phyloP scores from a whole-genome alignment of 352 stramenopile genomes.

The Phytophthora melonis region DNA sequence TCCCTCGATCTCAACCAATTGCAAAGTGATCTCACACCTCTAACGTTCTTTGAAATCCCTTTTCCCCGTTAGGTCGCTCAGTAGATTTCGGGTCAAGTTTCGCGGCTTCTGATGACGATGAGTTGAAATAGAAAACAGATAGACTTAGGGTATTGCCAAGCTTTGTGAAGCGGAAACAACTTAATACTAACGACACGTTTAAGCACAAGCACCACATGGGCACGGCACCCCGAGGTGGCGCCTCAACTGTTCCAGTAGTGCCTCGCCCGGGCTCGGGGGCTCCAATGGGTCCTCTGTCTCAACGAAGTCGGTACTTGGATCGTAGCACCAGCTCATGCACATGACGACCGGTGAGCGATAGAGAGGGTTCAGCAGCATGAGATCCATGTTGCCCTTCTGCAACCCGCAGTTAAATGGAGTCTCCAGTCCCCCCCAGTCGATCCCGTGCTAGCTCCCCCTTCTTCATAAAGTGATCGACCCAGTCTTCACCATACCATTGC shows the following conservation, averaged over 20 bases:
- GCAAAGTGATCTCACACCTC: no score
- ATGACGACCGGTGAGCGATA: conserved; percentile 21
- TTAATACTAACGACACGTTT: no score
- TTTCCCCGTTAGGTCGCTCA: no score
- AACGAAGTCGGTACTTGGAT: conserved; percentile 21
- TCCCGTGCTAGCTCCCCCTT: conserved; percentile 12
- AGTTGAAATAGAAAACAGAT: no score
- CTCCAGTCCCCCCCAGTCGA: conserved; percentile 2
- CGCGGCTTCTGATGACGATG: no score
- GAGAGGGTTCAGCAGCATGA: conserved; percentile 21
- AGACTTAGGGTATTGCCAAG: no score
- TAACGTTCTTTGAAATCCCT: no score
- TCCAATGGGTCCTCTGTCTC: conserved; percentile 1
- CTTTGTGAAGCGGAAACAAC: no score
- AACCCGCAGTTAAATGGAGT: conserved; percentile 28
- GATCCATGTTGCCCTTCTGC: conserved; percentile 19
- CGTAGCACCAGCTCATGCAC: conserved; percentile 38
- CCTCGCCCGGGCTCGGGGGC: neutral
- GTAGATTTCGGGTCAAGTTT: no score
- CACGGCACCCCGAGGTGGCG: no score
- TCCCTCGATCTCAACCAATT: no score
- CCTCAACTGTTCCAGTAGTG: neutral
- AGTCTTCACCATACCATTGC: conserved; percentile 16
- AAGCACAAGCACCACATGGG: no score
- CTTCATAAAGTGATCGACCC: conserved; percentile 31